Conservation (phyloP, 768 basidiomycete genomes). For the Lactifluus subvellereus region DNA sequence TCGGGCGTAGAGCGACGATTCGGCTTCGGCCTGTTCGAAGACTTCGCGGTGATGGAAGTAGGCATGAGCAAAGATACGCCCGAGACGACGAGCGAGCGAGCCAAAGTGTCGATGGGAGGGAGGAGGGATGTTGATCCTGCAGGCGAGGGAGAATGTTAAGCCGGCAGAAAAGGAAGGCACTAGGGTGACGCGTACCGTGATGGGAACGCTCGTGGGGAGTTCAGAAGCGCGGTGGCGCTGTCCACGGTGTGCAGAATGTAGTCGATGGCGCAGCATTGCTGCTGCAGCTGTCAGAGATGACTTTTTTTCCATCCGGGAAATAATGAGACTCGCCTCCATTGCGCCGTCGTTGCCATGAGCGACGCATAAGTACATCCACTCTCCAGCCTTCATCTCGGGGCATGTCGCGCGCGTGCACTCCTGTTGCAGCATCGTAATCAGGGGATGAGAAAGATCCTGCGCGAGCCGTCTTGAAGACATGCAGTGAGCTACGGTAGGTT, state of each 20-base stretch:
- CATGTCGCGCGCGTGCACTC: conserved; percentile 84
- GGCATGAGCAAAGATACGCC: conserved; percentile 93
- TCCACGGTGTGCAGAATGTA: conserved; percentile 92
- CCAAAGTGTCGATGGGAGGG: conserved; percentile 85
- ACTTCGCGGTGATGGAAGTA: conserved; percentile 92
- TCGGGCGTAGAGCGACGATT: conserved; percentile 84
- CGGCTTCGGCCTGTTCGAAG: conserved; percentile 86
- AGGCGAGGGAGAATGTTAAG: conserved; percentile 17
- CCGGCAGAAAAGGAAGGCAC: neutral
- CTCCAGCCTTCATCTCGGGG: conserved; percentile 98
- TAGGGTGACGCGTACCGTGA: conserved; percentile 54
- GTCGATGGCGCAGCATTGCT: conserved; percentile 97
- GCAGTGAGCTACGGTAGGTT: neutral
- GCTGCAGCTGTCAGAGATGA: conserved; percentile 5
- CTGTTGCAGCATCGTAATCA: conserved; percentile 78
- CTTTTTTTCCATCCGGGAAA: neutral
- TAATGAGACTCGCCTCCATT: conserved; percentile 59
- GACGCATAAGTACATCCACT: conserved; percentile 95
- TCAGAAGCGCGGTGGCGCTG: conserved; percentile 86
- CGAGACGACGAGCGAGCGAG: conserved; percentile 83
- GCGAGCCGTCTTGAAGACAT: conserved; percentile 61
- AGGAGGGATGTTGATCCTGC: conserved; percentile 72
- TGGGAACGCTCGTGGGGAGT: conserved; percentile 87
- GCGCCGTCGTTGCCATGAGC: conserved; percentile 86
- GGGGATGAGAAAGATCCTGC: conserved; percentile 79